A percentile compares a stretch with the other conserved stretches of the same genome.
phyloP scores from a whole-genome alignment of 768 basidiomycete genomes.

The Russula lepida region DNA sequence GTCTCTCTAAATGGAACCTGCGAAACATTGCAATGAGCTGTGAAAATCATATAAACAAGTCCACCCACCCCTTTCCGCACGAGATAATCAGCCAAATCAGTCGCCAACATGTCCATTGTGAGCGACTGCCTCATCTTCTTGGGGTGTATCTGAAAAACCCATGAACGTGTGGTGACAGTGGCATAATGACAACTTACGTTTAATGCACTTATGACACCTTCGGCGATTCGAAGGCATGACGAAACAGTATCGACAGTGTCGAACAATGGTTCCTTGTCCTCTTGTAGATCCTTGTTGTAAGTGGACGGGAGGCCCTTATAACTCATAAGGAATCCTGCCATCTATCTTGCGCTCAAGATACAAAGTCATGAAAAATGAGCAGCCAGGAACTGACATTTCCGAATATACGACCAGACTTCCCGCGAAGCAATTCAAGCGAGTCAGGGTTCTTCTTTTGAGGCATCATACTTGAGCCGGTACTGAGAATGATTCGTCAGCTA shows the following conservation, averaged over 20 bases:
- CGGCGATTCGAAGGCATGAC: slow-evolving; percentile 84
- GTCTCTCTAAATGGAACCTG: slow-evolving; percentile 98
- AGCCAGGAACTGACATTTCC: slow-evolving; percentile 55
- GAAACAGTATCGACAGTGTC: slow-evolving; percentile 86
- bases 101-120: slow-evolving; percentile 97
- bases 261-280: slow-evolving; percentile 96
- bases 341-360: slow-evolving; percentile 37
- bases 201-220: slow-evolving; percentile 89
- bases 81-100: slow-evolving; percentile 97
- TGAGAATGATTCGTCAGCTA: slow-evolving; percentile 26
- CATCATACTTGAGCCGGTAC: slow-evolving; percentile 99
- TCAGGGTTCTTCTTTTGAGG: slow-evolving; percentile 99
- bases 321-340: slow-evolving; percentile 97
- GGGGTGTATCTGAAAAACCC: slow-evolving; percentile 57
- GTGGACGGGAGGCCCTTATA: slow-evolving; percentile 96
- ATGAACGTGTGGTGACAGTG: background rate
- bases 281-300: slow-evolving; percentile 99
- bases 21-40: slow-evolving; percentile 3
- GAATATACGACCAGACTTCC: slow-evolving; percentile 91
- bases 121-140: slow-evolving; percentile 85
- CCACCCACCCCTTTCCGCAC: slow-evolving; percentile 90
- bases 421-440: slow-evolving; percentile 88
- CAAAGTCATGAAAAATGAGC: background rate
- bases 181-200: slow-evolving; percentile 42
- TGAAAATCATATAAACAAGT: background rate